Percentiles rank a stretch among this genome's conserved stretches.
phyloP scores from a whole-genome alignment of 2,329 filamentous ascomycete genomes.

The Simplicillium aogashimaense region DNA sequence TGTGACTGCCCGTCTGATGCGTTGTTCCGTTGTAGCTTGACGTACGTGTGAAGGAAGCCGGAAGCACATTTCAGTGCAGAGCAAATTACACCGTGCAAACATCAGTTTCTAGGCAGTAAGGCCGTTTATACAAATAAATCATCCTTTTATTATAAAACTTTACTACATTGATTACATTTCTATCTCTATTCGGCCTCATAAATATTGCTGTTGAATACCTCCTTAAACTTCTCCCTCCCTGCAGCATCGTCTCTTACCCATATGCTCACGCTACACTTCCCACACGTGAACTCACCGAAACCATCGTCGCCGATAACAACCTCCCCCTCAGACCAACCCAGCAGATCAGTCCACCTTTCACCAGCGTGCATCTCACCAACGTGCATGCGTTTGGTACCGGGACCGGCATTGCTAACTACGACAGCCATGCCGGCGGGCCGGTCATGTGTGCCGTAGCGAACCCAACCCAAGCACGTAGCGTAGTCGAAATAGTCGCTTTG shows the following conservation, averaged over 20 bases:
- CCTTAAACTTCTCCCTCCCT: constrained; percentile 32
- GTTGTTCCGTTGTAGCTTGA: too few species aligned
- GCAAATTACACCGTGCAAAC: too few species aligned
- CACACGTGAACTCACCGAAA: constrained; percentile 48
- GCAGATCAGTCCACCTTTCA: constrained; percentile 55
- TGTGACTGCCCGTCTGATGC: too few species aligned
- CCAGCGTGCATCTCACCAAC: constrained; percentile 49
- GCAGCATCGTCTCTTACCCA: constrained; percentile 48
- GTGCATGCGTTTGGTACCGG: constrained; percentile 49
- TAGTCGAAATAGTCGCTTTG: constrained; percentile 56
- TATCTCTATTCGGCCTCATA: too few species aligned
- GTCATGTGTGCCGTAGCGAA: constrained; percentile 36
- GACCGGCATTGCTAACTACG: constrained; percentile 43
- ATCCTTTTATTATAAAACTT: too few species aligned
- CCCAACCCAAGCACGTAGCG: constrained; percentile 53
- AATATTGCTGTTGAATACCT: constrained; percentile 16
- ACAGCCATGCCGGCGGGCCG: constrained; percentile 41
- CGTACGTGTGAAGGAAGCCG: too few species aligned
- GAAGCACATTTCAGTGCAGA: too few species aligned
- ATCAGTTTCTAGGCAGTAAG: too few species aligned
- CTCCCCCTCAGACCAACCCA: constrained; percentile 43
- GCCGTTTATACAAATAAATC: too few species aligned
- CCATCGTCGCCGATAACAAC: constrained; percentile 52
- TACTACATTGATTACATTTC: too few species aligned
- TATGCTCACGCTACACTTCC: constrained; percentile 43